Conservation (phyloP, 148 eudicot species). For the Rhododendron mucronatum region DNA sequence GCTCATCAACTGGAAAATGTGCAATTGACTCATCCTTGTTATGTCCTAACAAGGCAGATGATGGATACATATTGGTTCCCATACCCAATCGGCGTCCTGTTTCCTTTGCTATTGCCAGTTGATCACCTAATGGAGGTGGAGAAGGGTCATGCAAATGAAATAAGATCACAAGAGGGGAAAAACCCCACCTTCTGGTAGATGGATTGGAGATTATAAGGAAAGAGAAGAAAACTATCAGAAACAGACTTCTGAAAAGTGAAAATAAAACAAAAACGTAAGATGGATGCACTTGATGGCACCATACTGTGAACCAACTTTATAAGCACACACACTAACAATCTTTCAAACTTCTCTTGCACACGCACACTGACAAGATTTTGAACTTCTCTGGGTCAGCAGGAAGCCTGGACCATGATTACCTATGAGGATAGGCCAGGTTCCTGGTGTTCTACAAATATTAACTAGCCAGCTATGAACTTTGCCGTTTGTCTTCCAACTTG, state of each 20-base stretch:
- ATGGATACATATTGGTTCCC: slow-evolving; percentile 59
- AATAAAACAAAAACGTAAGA: neutral
- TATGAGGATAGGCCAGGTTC: neutral
- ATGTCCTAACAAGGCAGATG: slow-evolving; percentile 46
- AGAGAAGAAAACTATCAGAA: neutral
- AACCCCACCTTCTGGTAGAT: neutral
- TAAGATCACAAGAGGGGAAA: neutral
- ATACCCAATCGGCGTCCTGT: slow-evolving; percentile 54
- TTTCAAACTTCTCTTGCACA: neutral
- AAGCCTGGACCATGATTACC: neutral
- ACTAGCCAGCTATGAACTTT: neutral
- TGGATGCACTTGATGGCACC: neutral
- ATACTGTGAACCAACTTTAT: neutral
- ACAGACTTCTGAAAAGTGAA: neutral
- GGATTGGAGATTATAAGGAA: neutral
- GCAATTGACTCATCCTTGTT: slow-evolving; percentile 39
- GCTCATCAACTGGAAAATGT: slow-evolving; percentile 47
- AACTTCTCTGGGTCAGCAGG: neutral
- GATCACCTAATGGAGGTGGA: slow-evolving; percentile 34
- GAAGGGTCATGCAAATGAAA: slow-evolving; percentile 9
- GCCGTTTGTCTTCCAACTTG: neutral
- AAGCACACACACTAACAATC: neutral
- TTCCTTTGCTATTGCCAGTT: slow-evolving; percentile 53
- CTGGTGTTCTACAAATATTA: neutral
- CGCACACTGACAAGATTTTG: neutral